Evolutionary conservation across 805 yeast genomes (phyloP).

Genomic region (Tetrapisispora arboricola): DNA sequence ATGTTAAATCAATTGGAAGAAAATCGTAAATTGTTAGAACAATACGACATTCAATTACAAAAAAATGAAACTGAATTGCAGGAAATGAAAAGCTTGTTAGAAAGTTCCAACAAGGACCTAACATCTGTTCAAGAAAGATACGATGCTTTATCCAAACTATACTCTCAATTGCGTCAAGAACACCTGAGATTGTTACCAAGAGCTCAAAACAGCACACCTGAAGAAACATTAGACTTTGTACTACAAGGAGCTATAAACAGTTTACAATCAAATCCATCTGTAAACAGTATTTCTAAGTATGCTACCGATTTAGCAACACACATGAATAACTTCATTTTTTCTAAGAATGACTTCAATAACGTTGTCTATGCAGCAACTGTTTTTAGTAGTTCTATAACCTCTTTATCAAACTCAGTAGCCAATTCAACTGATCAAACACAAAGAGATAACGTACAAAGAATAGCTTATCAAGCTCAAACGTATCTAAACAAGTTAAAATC

Average conservation of each 20-base stretch:
- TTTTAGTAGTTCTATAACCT: conserved; percentile 35
- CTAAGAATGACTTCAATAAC: conserved; percentile 37
- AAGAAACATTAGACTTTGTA: conserved; percentile 58
- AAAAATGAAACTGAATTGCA: conserved; percentile 64
- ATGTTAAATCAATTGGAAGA: conserved; percentile 13
- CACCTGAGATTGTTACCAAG: conserved; percentile 70
- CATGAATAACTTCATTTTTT: conserved; percentile 40
- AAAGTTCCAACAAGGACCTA: conserved; percentile 66
- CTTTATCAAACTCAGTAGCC: conserved; percentile 3
- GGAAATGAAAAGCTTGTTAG: conserved; percentile 55
- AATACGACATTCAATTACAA: conserved; percentile 78
- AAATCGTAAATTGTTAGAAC: conserved; percentile 74
- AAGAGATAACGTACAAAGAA: conserved; percentile 19
- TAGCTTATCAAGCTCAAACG: conserved; percentile 50
- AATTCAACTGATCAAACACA: background rate
- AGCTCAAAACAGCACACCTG: conserved; percentile 6
- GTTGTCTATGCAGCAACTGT: conserved; percentile 27
- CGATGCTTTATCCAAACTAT: conserved; percentile 79
- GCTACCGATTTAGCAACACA: conserved; percentile 75
- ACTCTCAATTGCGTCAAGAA: conserved; percentile 86
- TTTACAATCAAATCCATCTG: conserved; percentile 62
- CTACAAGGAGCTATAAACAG: conserved; percentile 58
- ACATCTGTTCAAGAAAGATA: conserved; percentile 67
- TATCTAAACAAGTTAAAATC: conserved; percentile 55
- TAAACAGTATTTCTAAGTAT: conserved; percentile 57